A percentile compares a stretch with the other conserved stretches of the same genome.
Conservation (phyloP, 352 stramenopile genomes). For the Phytophthora citricola region DNA sequence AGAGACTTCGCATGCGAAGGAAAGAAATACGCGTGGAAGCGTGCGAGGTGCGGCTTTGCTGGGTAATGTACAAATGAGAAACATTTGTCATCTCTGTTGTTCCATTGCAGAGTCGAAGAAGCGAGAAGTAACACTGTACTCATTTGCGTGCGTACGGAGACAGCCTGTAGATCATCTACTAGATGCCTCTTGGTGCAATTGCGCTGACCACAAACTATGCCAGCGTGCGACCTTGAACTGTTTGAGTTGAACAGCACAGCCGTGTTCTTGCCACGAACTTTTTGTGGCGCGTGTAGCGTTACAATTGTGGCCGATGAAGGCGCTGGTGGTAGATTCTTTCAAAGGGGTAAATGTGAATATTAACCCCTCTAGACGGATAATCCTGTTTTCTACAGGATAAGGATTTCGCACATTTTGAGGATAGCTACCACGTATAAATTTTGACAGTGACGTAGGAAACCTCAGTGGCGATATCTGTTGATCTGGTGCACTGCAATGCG, state of each 20-base stretch:
- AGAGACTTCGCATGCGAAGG: conserved; percentile 1
- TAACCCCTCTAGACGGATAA: too few relatives aligned
- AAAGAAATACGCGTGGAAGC: background rate
- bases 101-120: conserved; percentile 6
- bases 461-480: too few relatives aligned
- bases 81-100: conserved; percentile 15
- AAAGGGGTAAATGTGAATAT: too few relatives aligned
- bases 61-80: conserved; percentile 20
- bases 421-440: too few relatives aligned
- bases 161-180: conserved; percentile 8
- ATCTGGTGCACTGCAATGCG: too few relatives aligned
- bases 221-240: conserved; percentile 48
- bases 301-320: conserved; percentile 31
- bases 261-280: background rate
- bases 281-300: background rate
- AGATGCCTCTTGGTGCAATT: conserved; percentile 6
- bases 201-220: conserved; percentile 24
- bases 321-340: too few relatives aligned
- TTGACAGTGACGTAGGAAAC: too few relatives aligned
- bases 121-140: conserved; percentile 13
- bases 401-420: too few relatives aligned
- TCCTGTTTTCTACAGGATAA: too few relatives aligned
- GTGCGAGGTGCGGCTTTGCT: background rate
- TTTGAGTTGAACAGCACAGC: background rate
- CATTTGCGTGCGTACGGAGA: conserved; percentile 15